Conservation (phyloP, 2,329 filamentous ascomycete species). For the Colletotrichum siamense region DNA sequence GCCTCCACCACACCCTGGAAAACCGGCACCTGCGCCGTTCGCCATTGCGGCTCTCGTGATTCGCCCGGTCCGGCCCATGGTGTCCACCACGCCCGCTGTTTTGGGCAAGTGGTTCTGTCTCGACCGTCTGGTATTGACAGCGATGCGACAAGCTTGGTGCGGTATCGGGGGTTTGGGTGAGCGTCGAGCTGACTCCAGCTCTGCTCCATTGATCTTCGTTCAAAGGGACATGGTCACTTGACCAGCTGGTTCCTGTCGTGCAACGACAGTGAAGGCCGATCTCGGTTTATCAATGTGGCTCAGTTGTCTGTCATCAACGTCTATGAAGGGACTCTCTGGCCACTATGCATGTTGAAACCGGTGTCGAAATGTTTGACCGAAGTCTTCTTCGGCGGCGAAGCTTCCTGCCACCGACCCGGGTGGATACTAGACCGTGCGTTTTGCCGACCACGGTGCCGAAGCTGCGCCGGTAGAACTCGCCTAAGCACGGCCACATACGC, state of each 20-base stretch:
- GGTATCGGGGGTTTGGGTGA: slow-evolving; percentile 1
- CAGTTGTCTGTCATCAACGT: background rate
- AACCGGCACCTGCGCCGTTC: background rate
- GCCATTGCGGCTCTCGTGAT: background rate
- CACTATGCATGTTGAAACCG: background rate
- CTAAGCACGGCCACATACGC: background rate
- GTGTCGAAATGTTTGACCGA: background rate
- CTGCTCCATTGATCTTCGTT: background rate
- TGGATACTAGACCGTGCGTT: background rate
- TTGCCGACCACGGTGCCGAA: slow-evolving; percentile 9
- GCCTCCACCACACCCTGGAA: slow-evolving; percentile 7
- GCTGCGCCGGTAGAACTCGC: background rate
- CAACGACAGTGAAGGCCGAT: background rate
- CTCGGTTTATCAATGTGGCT: background rate
- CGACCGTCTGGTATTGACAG: background rate
- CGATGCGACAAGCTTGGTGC: background rate
- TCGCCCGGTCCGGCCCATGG: slow-evolving; percentile 1
- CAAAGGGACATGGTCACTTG: background rate
- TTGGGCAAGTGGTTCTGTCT: background rate
- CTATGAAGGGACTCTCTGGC: background rate
- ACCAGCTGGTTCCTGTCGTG: background rate
- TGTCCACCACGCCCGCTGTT: slow-evolving; percentile 3
- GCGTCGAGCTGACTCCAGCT: background rate
- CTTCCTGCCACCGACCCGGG: background rate
- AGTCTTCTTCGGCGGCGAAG: background rate